Base-by-base conservation (phyloP, 2,329 filamentous ascomycete genomes). In the Salinomyces thailandicus region DNA sequence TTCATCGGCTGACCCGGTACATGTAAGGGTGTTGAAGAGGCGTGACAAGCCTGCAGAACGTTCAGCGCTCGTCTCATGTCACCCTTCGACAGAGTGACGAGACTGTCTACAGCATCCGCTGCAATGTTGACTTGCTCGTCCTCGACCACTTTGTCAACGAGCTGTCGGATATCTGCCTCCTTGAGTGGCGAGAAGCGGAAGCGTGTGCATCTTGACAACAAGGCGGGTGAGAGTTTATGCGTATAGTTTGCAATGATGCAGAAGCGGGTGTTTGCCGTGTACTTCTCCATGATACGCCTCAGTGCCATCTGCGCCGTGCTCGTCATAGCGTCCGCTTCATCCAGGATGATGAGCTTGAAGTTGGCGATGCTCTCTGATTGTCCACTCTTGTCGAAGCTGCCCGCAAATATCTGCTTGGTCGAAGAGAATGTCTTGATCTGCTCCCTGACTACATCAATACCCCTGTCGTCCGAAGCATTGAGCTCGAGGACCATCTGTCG, bases 311-410 rank as follows among this genome's bases (percentile, higher is more conserved):
- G 91, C 5, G 91, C 91, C 0, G 89, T 93, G 36, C 85, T 82
- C n/a, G 91, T 98, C 91, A 98, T 98, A 36, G 91, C 91, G 60
- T 98, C 91, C n/a, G 91, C 91, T 67, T 98, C 91, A 61, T 98
- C 91, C 4, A 98, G 75, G 37, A 98, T 85, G 57, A 98, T 96
- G 49, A 98, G 77, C 67, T 98, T 98, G 69, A 82, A 98, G 3
- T 75, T 75, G 0, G 83, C 85, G 17, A 89, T 63, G 19, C 61
- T 59, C 9, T 61, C 64, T 11, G 37, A 37, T 27, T 52, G 43
- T n/a, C 22, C 22, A 11, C 42, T 41, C 18, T 58, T 58, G 47
- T 57, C 53, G 45, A 58, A 58, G 4, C 64, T 63, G 5, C 66
- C 62, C 9, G 61, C 59, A 66, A 98, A 98, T 52, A 98, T 98